Percentiles rank a stretch among this genome's conserved stretches.
These are phyloP conservation scores for Epichloe glyceriae DNA, from an alignment of 2,329 filamentous ascomycete genomes.

Conservation along the genomic window DNA sequence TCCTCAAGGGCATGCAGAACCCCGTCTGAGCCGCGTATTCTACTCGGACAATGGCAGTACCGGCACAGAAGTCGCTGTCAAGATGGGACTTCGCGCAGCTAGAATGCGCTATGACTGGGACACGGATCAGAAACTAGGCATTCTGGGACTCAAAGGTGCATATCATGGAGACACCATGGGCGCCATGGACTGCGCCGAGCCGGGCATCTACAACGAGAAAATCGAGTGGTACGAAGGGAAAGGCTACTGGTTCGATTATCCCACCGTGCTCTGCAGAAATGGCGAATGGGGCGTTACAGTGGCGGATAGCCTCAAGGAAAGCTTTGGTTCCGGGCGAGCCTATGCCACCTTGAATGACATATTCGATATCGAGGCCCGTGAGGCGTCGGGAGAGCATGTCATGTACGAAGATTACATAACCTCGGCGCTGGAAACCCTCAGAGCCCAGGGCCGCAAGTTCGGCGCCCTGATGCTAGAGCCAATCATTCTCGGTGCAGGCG, in stretches of 20 bases:
- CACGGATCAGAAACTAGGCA: constrained; percentile 42
- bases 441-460: constrained; percentile 48
- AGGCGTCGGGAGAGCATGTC: constrained; percentile 28
- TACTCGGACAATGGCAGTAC: constrained; percentile 79
- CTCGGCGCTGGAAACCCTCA: constrained; percentile 36
- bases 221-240: constrained; percentile 76
- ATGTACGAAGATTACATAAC: constrained; percentile 49
- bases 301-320: constrained; percentile 32
- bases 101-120: constrained; percentile 54
- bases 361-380: constrained; percentile 44
- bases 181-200: constrained; percentile 75
- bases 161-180: constrained; percentile 86
- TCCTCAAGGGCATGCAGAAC: constrained; percentile 50
- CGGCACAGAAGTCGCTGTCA: constrained; percentile 70
- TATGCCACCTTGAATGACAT: constrained; percentile 40
- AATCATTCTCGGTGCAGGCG: constrained; percentile 66
- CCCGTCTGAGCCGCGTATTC: constrained; percentile 58
- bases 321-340: constrained; percentile 29
- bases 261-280: constrained; percentile 51
- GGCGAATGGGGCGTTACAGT: constrained; percentile 54
- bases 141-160: constrained; percentile 64
- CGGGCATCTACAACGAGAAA: constrained; percentile 65
- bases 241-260: constrained; percentile 73
- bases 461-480: constrained; percentile 73
- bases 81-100: constrained; percentile 67